Evolutionary conservation across 371 early-diverging fungal species (phyloP), one percentile per base, ranked within the genome.

Genomic region (Mortierella sp.): DNA sequence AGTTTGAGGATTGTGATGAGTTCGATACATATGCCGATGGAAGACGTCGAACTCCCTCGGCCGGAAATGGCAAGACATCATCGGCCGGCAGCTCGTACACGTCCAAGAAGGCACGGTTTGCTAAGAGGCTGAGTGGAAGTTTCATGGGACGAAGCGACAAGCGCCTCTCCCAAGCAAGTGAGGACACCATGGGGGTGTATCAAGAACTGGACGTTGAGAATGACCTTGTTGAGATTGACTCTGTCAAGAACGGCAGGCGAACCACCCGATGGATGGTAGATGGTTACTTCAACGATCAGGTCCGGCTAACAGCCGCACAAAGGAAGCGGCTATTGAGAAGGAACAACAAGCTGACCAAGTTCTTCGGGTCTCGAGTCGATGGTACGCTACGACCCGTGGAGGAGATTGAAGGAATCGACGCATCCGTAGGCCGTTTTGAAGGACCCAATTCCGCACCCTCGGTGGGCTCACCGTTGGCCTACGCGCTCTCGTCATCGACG

Each of bases 241-340:
- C 63, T 4, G 39, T 68, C 3, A 68, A 68, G 21, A 73, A 61
- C 34, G 74, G 69, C 0, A 46, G 41, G 39, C 54, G 68, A 10
- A 64, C 56, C 0, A 76, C 78, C 0, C 70, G 78, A 2, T 76
- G 78, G 78, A 76, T 76, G 78, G 78, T 76, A n/a, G 78, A 70
- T 0, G 78, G 78, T 3, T 76, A 76, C 43, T 76, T 76, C 26
- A 58, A 70, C 21, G 78, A 76, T 34, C 62, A 76, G 26, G 64
- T 70, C 55, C 78, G 78, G 14, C 26, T 76, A 42, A 76, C 78
- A 6, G 70, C 70, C 2, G 71, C 78, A 1, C 78, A 76, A 64
- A 55, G 67, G 34, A 69, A 66, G 38, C 46, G 70, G 23, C 48
- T 76, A 26, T 27, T 76, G 43, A 55, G 70, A 49, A 64, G 78